Conservation (phyloP, 495 filamentous ascomycete species). For the Friedmanniomyces simplex region DNA sequence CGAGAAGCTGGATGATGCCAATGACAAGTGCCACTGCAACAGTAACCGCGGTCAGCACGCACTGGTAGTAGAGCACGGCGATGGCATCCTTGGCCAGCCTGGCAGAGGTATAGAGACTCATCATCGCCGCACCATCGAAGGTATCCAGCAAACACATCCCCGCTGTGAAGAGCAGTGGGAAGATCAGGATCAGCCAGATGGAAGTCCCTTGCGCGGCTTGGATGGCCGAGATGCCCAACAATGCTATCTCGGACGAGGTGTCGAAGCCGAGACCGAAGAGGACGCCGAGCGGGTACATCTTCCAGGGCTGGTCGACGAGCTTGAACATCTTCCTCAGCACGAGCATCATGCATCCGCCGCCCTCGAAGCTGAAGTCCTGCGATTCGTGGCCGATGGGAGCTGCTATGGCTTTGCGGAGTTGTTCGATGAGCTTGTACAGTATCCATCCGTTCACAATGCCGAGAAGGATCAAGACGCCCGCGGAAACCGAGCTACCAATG, state of each 20-base stretch:
- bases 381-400: constrained; percentile 38
- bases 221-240: constrained; percentile 80
- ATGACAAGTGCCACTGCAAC: constrained; percentile 81
- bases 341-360: constrained; percentile 60
- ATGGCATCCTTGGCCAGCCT: constrained; percentile 63
- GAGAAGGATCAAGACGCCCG: constrained; percentile 69
- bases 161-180: constrained; percentile 84
- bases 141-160: constrained; percentile 91
- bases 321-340: constrained; percentile 69
- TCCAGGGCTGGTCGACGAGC: constrained; percentile 85
- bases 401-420: constrained; percentile 51
- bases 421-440: constrained; percentile 57
- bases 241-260: constrained; percentile 85
- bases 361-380: constrained; percentile 58
- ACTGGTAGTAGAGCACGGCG: constrained; percentile 88
- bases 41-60: constrained; percentile 76
- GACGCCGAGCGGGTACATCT: constrained; percentile 89
- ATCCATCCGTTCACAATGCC: constrained; percentile 83
- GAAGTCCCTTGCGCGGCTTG: constrained; percentile 75
- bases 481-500: constrained; percentile 73
- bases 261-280: constrained; percentile 94
- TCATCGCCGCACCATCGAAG: constrained; percentile 88
- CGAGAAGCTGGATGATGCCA: constrained; percentile 74
- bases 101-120: constrained; percentile 77
- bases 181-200: constrained; percentile 91